A percentile compares a stretch with the other conserved stretches of the same genome.
Evolutionary conservation across 305 asterid species (phyloP).

Genomic region (Solanum hybrid): DNA sequence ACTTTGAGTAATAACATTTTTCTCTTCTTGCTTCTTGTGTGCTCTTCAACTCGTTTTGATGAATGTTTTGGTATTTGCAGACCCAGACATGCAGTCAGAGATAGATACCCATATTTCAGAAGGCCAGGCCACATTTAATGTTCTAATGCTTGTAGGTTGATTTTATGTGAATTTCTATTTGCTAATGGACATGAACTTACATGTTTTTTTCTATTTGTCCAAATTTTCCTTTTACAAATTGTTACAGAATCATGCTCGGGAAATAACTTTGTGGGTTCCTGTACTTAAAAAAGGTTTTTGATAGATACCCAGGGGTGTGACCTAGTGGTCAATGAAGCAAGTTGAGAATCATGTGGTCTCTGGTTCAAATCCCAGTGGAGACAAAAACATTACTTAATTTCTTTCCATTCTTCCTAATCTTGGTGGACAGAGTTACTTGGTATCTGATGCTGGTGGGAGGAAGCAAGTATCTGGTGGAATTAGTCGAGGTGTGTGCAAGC

Average conservation of each 20-base stretch:
- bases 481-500: background rate
- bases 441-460: background rate
- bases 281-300: background rate
- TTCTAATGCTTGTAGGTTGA: slow-evolving; percentile 64
- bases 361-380: background rate
- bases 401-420: background rate
- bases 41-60: background rate
- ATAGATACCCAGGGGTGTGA: background rate
- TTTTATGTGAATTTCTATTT: slow-evolving; percentile 3
- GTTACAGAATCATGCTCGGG: background rate
- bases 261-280: background rate
- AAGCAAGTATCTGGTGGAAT: background rate
- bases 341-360: background rate
- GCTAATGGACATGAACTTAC: background rate
- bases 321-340: background rate
- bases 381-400: background rate
- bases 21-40: background rate
- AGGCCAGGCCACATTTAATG: slow-evolving; percentile 64
- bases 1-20: background rate
- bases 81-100: slow-evolving; percentile 82
- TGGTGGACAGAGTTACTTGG: background rate
- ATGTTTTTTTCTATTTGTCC: background rate
- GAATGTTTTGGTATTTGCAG: slow-evolving; percentile 31
- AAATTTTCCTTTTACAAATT: background rate
- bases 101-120: slow-evolving; percentile 57